Evolutionary conservation across 257 asterid species (phyloP), one percentile per base, ranked within the genome.

Genomic region (Haberlea rhodopensis): DNA sequence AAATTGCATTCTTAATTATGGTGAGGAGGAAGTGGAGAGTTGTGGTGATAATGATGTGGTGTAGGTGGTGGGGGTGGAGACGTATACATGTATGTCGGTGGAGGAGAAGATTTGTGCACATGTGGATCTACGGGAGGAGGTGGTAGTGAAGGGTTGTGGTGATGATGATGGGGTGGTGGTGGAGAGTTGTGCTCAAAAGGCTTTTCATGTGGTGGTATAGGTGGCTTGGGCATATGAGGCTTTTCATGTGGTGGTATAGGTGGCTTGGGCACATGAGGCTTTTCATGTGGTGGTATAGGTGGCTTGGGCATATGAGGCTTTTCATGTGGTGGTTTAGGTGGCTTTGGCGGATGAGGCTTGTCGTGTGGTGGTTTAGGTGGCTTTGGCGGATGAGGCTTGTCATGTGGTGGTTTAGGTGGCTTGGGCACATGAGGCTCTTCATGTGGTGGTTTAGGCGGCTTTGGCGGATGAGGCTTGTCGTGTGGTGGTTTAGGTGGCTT

Each of bases 1-100:
- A n/a, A n/a, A n/a, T n/a, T n/a, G n/a, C n/a, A n/a, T n/a, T n/a
- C n/a, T n/a, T n/a, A n/a, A n/a, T n/a, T n/a, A n/a, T n/a, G n/a
- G n/a, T n/a, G 32, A 28, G 71, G 71, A 29, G 70, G 70, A 1
- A 61, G 67, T 62, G 67, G 67, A 10, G 67, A 45, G 2, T 18
- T 25, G 48, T 63, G 21, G 4, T 56, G 5, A 25, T 67, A 2
- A 5, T 28, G 6, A 2, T 2, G 6, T 2, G 3, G 32, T n/a
- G n/a, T n/a, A 4, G 32, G 5, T 2, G 26, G 43, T 26, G 65
- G 65, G 6, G 59, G 59, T 22, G 59, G 59, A 9, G 32, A 4
- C 0, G 4, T 28, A 28, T 28, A 28, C 32, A 0, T 1, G 32
- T 3, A 28, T 5, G 6, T 3, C 6, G 32, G 32, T 4, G 32